Base-by-base conservation (phyloP, 2,329 filamentous ascomycete genomes). In the Calycina herbarum region DNA sequence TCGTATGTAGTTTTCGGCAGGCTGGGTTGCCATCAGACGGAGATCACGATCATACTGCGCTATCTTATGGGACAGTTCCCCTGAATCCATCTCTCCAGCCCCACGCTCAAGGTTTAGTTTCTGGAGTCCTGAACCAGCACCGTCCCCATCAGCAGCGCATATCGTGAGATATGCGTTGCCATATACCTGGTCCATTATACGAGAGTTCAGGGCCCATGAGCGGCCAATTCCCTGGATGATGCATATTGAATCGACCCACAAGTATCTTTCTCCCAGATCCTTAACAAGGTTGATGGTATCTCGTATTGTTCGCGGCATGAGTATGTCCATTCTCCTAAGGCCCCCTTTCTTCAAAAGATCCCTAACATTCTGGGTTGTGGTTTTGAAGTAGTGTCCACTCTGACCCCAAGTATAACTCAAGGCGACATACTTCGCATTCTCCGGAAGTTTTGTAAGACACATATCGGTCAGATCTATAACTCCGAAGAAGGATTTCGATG, bases 221-320 rank as follows among this genome's bases (percentile, higher is more conserved):
- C 65, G 54, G 15, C 24, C n/a, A 54, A 67, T 51, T 10, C 59
- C 51, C 56, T 76, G 72, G 40, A 69, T 59, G 24, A 77, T 75
- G 60, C 75, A 77, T 48, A 73, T 72, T 35, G 68, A 61, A 64
- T 76, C 75, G 11, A 76, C 65, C 75, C 75, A 77, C 0, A 77
- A 61, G 59, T 74, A 76, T 6, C 66, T 64, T 7, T 68, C 59
- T 1, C 72, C 68, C 2, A 76, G 65, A 3, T 35, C 51, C n/a
- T 42, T 56, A 0, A 70, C 72, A 17, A 70, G 68, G 3, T n/a
- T 54, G 3, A 76, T 69, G 11, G 67, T 68, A 60, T 75, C 72
- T 48, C 69, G 59, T n/a, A 72, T 71, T 42, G 69, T 64, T 66
- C 35, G 60, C 24, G 68, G 68, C 48, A 59, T 60, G 59, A 11